Evolutionary conservation across 805 yeast species (phyloP), one percentile per base, ranked within the genome.

Genomic region (Candida jianshihensis): DNA sequence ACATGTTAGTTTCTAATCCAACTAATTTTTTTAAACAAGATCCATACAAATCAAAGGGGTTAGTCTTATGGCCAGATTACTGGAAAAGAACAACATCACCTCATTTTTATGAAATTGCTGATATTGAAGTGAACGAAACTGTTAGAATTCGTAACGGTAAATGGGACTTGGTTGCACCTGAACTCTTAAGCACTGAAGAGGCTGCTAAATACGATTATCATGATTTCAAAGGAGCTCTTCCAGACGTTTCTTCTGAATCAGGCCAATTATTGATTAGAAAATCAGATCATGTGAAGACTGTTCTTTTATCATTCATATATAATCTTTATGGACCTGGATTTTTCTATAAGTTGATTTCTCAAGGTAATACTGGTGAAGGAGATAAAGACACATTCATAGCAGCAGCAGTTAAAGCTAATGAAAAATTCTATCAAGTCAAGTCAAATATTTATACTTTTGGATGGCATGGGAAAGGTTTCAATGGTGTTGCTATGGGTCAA

Each of bases 401-500:
- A 9, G 88, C 86, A 2, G 84, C 88, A 4, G 65, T 68, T 36
- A 78, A 61, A 1, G 49, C 73, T 49, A 45, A 56, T 0, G 57
- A 63, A 35, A 67, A 73, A 3, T 77, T 66, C 53, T 74, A 70
- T 51, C 88, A 80, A 54, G 70, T 73, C 4, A 42, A 44, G 19
- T 45, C 56, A 4, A 45, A 41, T 19, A 48, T 51, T 21, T 47
- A 47, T 30, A 35, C 56, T 14, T 49, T 51, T 39, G 56, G 56
- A 12, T 49, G 53, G 52, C 44, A 40, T 31, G 44, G 47, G 19
- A 55, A 57, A 32, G 60, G 56, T 11, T 81, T 70, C 51, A 57
- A 66, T n/a, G 90, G 89, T 14, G 72, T 78, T 9, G 85, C 83
- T 3, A 84, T 84, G 87, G 79, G 81, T 5, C 95, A 85, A 56